Conservation (phyloP, 306 rosid genomes). For the Cucurbita ficifolia region DNA sequence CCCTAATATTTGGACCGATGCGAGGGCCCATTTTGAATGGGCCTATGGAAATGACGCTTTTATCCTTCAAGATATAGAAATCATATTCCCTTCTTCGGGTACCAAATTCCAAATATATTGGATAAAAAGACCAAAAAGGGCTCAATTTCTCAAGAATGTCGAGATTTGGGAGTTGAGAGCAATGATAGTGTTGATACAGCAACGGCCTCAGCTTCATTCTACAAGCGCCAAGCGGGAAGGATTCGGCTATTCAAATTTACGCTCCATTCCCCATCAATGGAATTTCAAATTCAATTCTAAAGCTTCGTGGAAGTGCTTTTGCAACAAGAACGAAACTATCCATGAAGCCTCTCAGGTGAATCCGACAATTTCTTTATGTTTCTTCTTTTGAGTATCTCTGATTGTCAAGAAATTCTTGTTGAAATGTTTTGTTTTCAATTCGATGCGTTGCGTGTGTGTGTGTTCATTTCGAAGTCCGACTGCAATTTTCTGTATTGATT, state of each 20-base stretch:
- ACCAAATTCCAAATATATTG: too few species aligned
- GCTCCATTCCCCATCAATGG: neutral
- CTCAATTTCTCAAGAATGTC: neutral
- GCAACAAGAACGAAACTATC: slow-evolving; percentile 20
- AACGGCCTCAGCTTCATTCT: slow-evolving; percentile 7
- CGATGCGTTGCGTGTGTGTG: too few species aligned
- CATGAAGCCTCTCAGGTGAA: slow-evolving; percentile 27
- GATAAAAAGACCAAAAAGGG: too few species aligned
- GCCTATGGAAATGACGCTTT: too few species aligned
- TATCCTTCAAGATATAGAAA: too few species aligned
- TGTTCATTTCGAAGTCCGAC: neutral
- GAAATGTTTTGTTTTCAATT: neutral
- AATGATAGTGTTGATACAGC: slow-evolving; percentile 24
- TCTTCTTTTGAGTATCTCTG: neutral
- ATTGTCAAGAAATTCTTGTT: neutral
- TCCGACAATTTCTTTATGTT: neutral
- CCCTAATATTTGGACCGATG: too few species aligned
- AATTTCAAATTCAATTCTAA: slow-evolving; percentile 3
- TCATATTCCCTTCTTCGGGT: too few species aligned
- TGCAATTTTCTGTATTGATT: neutral
- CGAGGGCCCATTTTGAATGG: too few species aligned
- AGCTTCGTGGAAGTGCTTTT: slow-evolving; percentile 26
- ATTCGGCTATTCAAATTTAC: neutral
- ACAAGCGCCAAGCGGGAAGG: neutral
- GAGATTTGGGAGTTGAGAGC: neutral